Evolutionary conservation across 192 early-diverging fungal genomes (phyloP), one percentile per base, ranked within the genome.

Genomic region (Mortierella antarctica): DNA sequence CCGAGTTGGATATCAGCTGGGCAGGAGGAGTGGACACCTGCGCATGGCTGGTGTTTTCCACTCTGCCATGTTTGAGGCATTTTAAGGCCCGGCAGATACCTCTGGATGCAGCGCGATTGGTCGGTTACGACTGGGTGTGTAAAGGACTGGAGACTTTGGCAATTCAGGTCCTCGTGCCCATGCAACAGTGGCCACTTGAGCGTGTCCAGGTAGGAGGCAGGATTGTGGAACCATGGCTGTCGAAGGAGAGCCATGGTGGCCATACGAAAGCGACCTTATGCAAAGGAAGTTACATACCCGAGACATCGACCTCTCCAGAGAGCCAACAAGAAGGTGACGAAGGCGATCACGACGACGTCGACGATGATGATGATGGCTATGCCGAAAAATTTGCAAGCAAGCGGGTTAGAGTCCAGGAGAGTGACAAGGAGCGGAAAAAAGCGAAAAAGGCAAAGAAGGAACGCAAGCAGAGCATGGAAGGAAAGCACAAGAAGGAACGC

Each of bases 41-140:
- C 20, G 45, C 21, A 0, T 20, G 17, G 9, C 52, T 66, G 64
- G 39, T 66, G 18, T 53, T 66, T 41, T 54, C 41, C 10, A n/a
- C 18, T 41, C 11, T 54, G 7, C 51, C 64, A 10, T 44, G 40
- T 6, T n/a, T 66, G 17, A 45, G 8, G 52, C 6, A 54, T n/a
- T 42, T 66, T n/a, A 20, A 52, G 4, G 64, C 64, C 1, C 9
- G 51, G 40, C 39, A 40, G 2, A 41, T 66, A 41, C 64, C 50
- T 18, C 5, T 66, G 31, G 40, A 54, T 54, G 64, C 51, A n/a
- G 17, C 51, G 9, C 48, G 31, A 11, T 6, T 66, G 41, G 17
- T 66, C 14, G 64, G 64, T 1, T 66, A 41, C 41, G 52, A 66
- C 42, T 66, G 64, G 64, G 64, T 66, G 8, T 66, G 64, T 11